A percentile compares a stretch with the other conserved stretches of the same genome.
These are phyloP conservation scores for Meira nashicola DNA, from an alignment of 1,284 basidiomycete genomes.

Conservation along the genomic window DNA sequence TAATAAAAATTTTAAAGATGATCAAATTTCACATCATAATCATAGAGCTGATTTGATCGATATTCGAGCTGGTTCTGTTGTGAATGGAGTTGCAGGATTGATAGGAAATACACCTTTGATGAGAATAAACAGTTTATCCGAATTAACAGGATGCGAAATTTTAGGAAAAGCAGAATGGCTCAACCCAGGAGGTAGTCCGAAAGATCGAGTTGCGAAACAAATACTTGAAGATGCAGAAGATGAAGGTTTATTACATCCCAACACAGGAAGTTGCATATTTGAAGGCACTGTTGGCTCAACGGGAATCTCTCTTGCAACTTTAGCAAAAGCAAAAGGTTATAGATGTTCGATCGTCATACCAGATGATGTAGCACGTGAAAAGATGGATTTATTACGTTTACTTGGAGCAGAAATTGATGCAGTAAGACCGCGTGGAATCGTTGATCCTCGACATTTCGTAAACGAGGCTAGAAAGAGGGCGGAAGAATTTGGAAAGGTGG, in stretches of 20 bases:
- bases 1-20: not conserved
- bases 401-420: slow-evolving; percentile 83
- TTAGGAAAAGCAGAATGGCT: slow-evolving; percentile 65
- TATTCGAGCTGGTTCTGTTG: slow-evolving; percentile 18
- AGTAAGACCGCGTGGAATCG: slow-evolving; percentile 49
- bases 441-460: slow-evolving; percentile 48
- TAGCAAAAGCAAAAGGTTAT: slow-evolving; percentile 65
- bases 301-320: slow-evolving; percentile 88
- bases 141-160: slow-evolving; percentile 86
- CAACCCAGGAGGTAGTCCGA: slow-evolving; percentile 95
- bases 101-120: slow-evolving; percentile 82
- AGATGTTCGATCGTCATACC: slow-evolving; percentile 51
- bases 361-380: slow-evolving; percentile 71
- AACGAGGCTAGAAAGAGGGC: slow-evolving; percentile 46
- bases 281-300: slow-evolving; percentile 97
- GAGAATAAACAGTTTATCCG: slow-evolving; percentile 82
- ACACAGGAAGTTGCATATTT: slow-evolving; percentile 88
- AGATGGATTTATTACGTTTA: slow-evolving; percentile 73
- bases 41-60: slow-evolving; percentile 2
- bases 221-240: slow-evolving; percentile 78
- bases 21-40: slow-evolving; percentile 13
- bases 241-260: slow-evolving; percentile 72
- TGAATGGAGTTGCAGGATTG: slow-evolving; percentile 37
- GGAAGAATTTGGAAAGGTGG: slow-evolving; percentile 33
- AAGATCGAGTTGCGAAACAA: slow-evolving; percentile 87